phyloP scores from a whole-genome alignment of 305 asterid species.

The Fraxinus ornus region DNA sequence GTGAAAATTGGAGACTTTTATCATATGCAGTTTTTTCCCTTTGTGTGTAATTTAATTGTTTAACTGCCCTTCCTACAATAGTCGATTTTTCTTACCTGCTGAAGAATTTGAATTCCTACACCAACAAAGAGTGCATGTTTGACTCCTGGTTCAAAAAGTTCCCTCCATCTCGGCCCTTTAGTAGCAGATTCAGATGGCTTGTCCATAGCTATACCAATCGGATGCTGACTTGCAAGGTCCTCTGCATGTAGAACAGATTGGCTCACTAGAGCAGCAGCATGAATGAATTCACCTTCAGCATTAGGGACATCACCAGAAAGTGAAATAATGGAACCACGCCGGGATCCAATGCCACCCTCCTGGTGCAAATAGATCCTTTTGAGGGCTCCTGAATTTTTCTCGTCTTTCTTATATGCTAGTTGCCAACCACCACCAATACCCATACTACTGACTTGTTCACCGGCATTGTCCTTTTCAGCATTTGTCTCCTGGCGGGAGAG shows the following conservation, averaged over 20 bases:
- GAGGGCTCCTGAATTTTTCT: slow-evolving; percentile 49
- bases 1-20: background rate
- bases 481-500: slow-evolving; percentile 56
- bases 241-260: slow-evolving; percentile 65
- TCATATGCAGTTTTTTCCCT: background rate
- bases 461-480: slow-evolving; percentile 49
- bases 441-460: slow-evolving; percentile 54
- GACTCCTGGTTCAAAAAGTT: slow-evolving; percentile 86
- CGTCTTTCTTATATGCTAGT: slow-evolving; percentile 79
- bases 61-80: background rate
- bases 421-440: slow-evolving; percentile 99
- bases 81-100: slow-evolving; percentile 62
- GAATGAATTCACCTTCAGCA: slow-evolving; percentile 55
- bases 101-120: slow-evolving; percentile 86
- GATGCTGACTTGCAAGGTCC: slow-evolving; percentile 42
- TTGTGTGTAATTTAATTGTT: background rate
- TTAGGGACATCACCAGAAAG: slow-evolving; percentile 43
- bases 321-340: slow-evolving; percentile 66
- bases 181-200: slow-evolving; percentile 40
- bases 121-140: slow-evolving; percentile 86
- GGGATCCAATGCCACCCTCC: slow-evolving; percentile 60
- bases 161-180: slow-evolving; percentile 63
- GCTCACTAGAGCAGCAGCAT: slow-evolving; percentile 91
- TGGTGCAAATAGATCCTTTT: slow-evolving; percentile 85
- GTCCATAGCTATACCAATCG: slow-evolving; percentile 46